Conservation (phyloP, 345 rosid species). For the Melastoma malabathricum region DNA sequence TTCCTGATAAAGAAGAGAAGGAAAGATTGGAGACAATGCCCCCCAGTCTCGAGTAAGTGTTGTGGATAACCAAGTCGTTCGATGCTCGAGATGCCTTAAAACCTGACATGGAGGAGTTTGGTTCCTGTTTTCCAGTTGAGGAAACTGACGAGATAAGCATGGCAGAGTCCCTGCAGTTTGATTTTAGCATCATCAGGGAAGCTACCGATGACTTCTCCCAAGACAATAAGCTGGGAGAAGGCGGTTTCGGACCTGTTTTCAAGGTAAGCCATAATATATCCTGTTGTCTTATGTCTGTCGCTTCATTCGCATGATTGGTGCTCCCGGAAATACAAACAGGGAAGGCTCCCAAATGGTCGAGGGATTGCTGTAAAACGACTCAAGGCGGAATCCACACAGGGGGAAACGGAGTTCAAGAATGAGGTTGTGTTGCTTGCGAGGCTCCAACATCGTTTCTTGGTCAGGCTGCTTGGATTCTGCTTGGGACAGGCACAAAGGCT, state of each 20-base stretch:
- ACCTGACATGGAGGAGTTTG: no score
- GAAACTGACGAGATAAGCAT: not conserved
- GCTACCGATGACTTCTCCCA: slow-evolving; percentile 15
- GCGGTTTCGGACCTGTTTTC: slow-evolving; percentile 21
- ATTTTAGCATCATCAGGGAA: slow-evolving; percentile 9
- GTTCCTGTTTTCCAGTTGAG: not conserved
- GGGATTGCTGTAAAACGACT: slow-evolving; percentile 26
- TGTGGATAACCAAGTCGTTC: no score
- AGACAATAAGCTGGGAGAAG: slow-evolving; percentile 19
- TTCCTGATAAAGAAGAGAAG: no score
- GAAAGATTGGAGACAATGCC: no score
- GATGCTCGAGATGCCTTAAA: no score
- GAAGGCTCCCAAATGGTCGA: slow-evolving; percentile 11
- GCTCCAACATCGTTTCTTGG: slow-evolving; percentile 29
- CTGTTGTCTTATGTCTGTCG: not conserved
- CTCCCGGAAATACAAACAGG: slow-evolving; percentile 6
- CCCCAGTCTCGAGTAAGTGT: no score
- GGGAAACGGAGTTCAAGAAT: slow-evolving; percentile 25
- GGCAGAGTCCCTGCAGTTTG: slow-evolving; percentile 12
- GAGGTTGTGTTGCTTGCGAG: slow-evolving; percentile 24
- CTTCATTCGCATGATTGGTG: not conserved
- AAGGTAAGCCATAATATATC: slow-evolving; percentile 11
- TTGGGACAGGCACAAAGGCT: slow-evolving; percentile 22
- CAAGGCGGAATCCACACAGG: slow-evolving; percentile 18
- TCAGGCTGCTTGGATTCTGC: slow-evolving; percentile 26